phyloP scores from a whole-genome alignment of 371 early-diverging fungal genomes.

The Mucor indicus region DNA sequence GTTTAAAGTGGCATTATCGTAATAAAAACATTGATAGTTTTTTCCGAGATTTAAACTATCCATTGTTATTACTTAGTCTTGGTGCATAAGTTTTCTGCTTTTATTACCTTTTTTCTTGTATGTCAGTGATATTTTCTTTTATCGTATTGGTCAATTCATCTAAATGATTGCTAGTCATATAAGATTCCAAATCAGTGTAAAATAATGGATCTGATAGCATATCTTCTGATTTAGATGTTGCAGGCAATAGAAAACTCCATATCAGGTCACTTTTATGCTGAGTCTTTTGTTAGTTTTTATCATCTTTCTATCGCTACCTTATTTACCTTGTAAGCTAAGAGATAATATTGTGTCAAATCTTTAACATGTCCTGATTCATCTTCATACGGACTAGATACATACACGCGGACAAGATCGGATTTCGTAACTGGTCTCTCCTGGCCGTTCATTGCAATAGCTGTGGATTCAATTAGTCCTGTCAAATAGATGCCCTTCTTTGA shows the following conservation, averaged over 20 bases:
- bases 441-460: conserved; percentile 27
- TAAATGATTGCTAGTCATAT: conserved; percentile 22
- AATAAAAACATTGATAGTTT: conserved; percentile 42
- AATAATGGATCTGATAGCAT: conserved; percentile 22
- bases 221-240: conserved; percentile 22
- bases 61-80: not conserved
- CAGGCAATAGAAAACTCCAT: conserved; percentile 40
- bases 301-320: too few species aligned
- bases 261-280: conserved; percentile 35
- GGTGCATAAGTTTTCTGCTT: not conserved
- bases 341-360: conserved; percentile 42
- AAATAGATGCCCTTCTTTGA: conserved; percentile 24
- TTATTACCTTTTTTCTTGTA: conserved; percentile 35
- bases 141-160: conserved; percentile 17
- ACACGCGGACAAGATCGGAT: conserved; percentile 39
- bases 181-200: conserved; percentile 23
- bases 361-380: too few species aligned
- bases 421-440: conserved; percentile 20
- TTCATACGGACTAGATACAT: conserved; percentile 19
- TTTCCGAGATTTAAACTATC: conserved; percentile 30
- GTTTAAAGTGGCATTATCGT: conserved; percentile 36
- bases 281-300: not conserved
- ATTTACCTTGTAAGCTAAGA: conserved; percentile 54
- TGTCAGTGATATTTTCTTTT: conserved; percentile 15
- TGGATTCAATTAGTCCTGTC: conserved; percentile 30